phyloP scores from a whole-genome alignment of 164 flowering plant genomes.

The Macadamia integrifolia region DNA sequence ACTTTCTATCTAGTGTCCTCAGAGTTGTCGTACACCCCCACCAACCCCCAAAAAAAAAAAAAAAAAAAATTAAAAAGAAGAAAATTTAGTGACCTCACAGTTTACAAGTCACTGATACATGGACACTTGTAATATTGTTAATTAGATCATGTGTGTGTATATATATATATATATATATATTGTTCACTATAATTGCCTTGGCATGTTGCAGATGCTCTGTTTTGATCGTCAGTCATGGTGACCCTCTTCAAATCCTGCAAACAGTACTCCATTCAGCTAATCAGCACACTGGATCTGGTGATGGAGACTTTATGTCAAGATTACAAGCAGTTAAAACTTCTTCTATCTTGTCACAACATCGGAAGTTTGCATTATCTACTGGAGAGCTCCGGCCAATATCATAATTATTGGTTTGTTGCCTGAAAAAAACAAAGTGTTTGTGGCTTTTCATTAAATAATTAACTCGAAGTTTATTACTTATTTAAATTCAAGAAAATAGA shows the following conservation, averaged over 20 bases:
- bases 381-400: constrained; percentile 64
- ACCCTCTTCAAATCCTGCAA: constrained; percentile 89
- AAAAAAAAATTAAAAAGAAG: too few species aligned
- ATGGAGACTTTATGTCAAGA: constrained; percentile 42
- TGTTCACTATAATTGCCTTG: not conserved
- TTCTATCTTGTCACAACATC: constrained; percentile 70
- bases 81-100: too few species aligned
- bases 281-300: constrained; percentile 18
- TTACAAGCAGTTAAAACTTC: constrained; percentile 37
- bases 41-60: too few species aligned
- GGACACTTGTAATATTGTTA: not conserved
- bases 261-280: constrained; percentile 54
- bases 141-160: not conserved
- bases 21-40: too few species aligned
- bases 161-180: not conserved
- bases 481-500: too few species aligned
- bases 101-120: not conserved
- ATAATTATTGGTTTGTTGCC: constrained; percentile 3
- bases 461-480: not conserved
- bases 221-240: constrained; percentile 89
- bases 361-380: constrained; percentile 62
- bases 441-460: not conserved
- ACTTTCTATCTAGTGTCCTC: not conserved
- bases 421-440: too few species aligned
- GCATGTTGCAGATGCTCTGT: constrained; percentile 53